These are phyloP conservation scores for Hordeum marinum DNA, from an alignment of 176 grass and related monocot genomes.

Conservation along the genomic window DNA sequence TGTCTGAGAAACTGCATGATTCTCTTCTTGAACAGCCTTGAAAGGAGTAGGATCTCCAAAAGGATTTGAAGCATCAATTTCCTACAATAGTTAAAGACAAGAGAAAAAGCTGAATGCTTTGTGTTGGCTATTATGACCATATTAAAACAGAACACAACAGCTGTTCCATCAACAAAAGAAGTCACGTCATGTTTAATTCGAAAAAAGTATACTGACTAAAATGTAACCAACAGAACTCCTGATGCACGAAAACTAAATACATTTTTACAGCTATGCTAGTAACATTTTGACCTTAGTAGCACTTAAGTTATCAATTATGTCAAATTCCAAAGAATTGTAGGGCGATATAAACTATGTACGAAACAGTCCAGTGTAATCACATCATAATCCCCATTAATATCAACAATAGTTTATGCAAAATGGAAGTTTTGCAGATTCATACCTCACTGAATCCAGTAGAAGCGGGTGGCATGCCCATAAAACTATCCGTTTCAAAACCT, in stretches of 20 bases:
- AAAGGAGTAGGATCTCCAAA: conserved; percentile 87
- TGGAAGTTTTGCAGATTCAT: not conserved
- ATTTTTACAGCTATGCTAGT: not conserved
- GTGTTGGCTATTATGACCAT: not conserved
- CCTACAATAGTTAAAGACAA: conserved; percentile 14
- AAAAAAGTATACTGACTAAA: not conserved
- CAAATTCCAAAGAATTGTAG: not conserved
- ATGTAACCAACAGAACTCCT: not conserved
- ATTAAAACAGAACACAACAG: not conserved
- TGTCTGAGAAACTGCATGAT: conserved; percentile 37
- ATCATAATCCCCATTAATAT: not conserved
- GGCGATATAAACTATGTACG: not conserved
- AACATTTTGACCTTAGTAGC: not conserved
- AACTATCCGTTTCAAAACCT: conserved; percentile 50
- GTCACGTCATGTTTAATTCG: conserved; percentile 4
- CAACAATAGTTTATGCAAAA: not conserved
- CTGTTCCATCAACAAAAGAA: not conserved
- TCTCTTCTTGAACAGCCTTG: conserved; percentile 60
- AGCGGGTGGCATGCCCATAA: conserved; percentile 51
- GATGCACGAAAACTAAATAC: not conserved
- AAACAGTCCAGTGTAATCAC: not conserved
- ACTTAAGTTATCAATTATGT: not conserved
- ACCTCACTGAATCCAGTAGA: conserved; percentile 68
- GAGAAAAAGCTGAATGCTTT: conserved; percentile 1
- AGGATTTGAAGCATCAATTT: conserved; percentile 63